Conservation (phyloP, 2,329 filamentous ascomycete species). For the Aspergillus costaricaensis region DNA sequence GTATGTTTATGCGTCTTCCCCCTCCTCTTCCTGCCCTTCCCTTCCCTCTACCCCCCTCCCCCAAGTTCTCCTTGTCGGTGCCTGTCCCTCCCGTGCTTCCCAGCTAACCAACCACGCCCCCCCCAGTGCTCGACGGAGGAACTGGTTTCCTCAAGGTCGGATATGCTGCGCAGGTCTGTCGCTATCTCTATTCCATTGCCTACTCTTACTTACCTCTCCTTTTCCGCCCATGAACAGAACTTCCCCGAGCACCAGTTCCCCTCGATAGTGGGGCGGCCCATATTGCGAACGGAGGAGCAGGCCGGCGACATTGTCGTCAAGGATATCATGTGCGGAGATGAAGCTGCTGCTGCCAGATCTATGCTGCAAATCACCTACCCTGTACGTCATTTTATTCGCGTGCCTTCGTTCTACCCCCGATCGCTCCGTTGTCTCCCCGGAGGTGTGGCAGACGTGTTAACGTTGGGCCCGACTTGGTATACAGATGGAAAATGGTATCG, state of each 20-base stretch:
- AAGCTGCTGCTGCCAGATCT: conserved; percentile 89
- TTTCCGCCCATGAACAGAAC: conserved; percentile 61
- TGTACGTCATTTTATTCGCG: conserved; percentile 48
- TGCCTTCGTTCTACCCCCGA: conserved; percentile 16
- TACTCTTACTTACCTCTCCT: conserved; percentile 2
- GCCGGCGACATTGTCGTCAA: conserved; percentile 75
- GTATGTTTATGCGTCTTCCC: conserved; percentile 31
- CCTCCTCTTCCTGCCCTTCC: conserved; percentile 15
- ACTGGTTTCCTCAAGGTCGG: conserved; percentile 99
- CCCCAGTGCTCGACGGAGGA: conserved; percentile 93
- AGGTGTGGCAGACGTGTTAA: conserved; percentile 23
- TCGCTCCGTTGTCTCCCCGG: conserved; percentile 11
- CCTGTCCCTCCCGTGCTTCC: conserved; percentile 12
- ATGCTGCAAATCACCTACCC: conserved; percentile 99
- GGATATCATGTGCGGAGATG: conserved; percentile 99
- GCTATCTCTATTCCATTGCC: too few species aligned
- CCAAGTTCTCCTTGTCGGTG: conserved; percentile 3
- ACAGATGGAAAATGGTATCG: conserved; percentile 98
- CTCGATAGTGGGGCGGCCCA: conserved; percentile 95
- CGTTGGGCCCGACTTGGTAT: conserved; percentile 21
- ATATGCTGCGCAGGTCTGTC: conserved; percentile 80
- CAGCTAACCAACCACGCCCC: conserved; percentile 31
- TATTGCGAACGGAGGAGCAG: conserved; percentile 93
- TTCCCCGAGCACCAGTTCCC: conserved; percentile 99
- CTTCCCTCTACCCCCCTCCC: conserved; percentile 26